phyloP scores from a whole-genome alignment of 2,329 filamentous ascomycete genomes.

The Fusarium odoratissimum region DNA sequence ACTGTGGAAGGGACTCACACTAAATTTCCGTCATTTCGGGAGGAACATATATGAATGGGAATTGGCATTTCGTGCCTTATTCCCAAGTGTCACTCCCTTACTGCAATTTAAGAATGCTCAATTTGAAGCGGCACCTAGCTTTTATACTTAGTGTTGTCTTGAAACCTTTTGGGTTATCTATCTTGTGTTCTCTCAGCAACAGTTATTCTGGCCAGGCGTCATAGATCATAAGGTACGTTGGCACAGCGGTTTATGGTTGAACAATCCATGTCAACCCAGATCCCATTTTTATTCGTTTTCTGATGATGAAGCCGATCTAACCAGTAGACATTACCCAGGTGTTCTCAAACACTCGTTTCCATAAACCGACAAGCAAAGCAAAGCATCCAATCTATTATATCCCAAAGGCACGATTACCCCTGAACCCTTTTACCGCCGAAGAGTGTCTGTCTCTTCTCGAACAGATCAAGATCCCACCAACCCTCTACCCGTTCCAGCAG shows the following conservation, averaged over 20 bases:
- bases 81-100: neutral
- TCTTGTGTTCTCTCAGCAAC: neutral
- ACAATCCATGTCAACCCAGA: constrained; percentile 15
- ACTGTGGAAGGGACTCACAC: neutral
- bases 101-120: neutral
- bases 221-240: neutral
- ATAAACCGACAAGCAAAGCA: constrained; percentile 18
- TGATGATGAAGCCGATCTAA: constrained; percentile 38
- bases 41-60: neutral
- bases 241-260: constrained; percentile 1
- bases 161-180: neutral
- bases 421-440: constrained; percentile 43
- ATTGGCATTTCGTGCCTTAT: neutral
- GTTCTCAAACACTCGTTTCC: constrained; percentile 16
- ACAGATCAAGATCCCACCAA: constrained; percentile 65
- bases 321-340: constrained; percentile 47
- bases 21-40: neutral
- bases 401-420: constrained; percentile 16
- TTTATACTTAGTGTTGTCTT: neutral
- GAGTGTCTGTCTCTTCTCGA: constrained; percentile 58
- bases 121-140: too few relatives aligned
- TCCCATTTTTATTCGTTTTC: constrained; percentile 36
- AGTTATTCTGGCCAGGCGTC: too few relatives aligned
- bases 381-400: constrained; percentile 33
- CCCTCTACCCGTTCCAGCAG: constrained; percentile 62